Conservation (phyloP, 2,329 filamentous ascomycete genomes). For the Apiospora arundinis region DNA sequence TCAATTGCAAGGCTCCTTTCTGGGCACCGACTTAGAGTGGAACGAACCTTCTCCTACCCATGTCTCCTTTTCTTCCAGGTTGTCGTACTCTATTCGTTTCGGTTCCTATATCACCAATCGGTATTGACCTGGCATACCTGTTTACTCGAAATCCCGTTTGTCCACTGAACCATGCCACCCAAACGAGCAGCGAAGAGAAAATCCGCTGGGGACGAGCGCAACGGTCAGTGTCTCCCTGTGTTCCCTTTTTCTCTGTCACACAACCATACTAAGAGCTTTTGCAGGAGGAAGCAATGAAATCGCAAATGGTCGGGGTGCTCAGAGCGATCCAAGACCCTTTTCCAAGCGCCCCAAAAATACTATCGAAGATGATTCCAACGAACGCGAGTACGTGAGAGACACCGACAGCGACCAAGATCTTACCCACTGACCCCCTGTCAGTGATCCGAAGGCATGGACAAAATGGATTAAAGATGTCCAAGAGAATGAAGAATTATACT, state of each 20-base stretch:
- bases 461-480: neutral
- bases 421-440: neutral
- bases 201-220: neutral
- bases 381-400: neutral
- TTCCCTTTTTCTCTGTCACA: neutral
- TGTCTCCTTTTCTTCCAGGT: neutral
- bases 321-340: neutral
- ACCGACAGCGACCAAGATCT: neutral
- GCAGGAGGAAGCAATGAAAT: neutral
- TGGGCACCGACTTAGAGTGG: no score
- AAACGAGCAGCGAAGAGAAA: neutral
- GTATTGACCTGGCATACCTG: neutral
- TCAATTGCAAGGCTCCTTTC: neutral
- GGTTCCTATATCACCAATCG: neutral
- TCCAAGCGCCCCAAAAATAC: neutral
- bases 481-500: neutral
- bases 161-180: neutral
- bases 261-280: neutral
- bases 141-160: neutral
- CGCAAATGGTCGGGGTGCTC: neutral
- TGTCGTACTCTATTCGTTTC: neutral
- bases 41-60: neutral
- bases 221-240: neutral
- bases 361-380: neutral
- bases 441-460: neutral